Conservation (phyloP, 2,329 filamentous ascomycete genomes). For the Aspergillus sp. region DNA sequence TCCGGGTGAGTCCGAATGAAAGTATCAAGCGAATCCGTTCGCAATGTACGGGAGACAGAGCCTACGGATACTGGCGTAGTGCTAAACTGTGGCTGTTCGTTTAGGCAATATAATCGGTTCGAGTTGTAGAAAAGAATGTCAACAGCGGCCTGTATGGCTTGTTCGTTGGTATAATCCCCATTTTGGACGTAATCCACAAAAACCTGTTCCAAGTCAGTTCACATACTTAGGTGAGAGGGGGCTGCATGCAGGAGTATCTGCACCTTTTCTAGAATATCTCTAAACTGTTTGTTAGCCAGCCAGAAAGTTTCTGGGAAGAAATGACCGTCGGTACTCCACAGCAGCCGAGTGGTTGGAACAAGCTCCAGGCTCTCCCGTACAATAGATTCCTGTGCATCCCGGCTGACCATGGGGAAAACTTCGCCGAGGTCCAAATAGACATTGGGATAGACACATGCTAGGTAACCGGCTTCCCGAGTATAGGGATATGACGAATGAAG, state of each 20-base stretch:
- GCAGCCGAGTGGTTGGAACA: conserved; percentile 70
- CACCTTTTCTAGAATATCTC: conserved; percentile 68
- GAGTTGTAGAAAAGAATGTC: conserved; percentile 76
- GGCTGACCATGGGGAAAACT: conserved; percentile 75
- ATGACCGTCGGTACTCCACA: conserved; percentile 81
- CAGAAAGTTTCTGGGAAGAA: conserved; percentile 77
- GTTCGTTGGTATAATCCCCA: conserved; percentile 58
- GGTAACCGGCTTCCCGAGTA: conserved; percentile 73
- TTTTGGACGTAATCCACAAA: conserved; percentile 66
- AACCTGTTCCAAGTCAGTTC: conserved; percentile 47
- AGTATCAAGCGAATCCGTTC: conserved; percentile 34
- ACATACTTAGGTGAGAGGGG: conserved; percentile 15
- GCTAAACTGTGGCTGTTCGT: conserved; percentile 34
- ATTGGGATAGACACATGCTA: conserved; percentile 74
- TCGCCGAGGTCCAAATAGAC: conserved; percentile 82
- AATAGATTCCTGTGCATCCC: conserved; percentile 71
- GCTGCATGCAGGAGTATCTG: background rate
- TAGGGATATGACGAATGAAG: conserved; percentile 82
- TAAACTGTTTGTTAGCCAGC: conserved; percentile 69
- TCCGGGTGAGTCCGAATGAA: conserved; percentile 54
- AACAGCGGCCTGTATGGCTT: conserved; percentile 64
- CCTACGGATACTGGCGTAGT: conserved; percentile 1
- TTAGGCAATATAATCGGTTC: conserved; percentile 70
- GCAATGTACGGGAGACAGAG: background rate
- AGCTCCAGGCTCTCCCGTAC: conserved; percentile 73